These are phyloP conservation scores for Candida sakaeoensis DNA, from an alignment of 805 yeast genomes.

Conservation along the genomic window DNA sequence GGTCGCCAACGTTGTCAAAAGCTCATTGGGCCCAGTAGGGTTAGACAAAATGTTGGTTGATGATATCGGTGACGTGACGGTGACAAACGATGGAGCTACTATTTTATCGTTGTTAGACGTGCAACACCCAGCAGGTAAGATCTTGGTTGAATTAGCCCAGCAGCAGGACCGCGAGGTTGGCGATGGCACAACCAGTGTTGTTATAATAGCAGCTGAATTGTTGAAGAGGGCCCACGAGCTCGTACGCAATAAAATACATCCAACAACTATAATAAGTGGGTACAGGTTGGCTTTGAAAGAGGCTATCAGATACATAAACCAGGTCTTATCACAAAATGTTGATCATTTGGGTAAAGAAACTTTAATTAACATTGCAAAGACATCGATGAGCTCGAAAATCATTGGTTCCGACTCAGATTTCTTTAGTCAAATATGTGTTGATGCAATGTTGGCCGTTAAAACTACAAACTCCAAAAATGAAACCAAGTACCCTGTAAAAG, in stretches of 20 bases:
- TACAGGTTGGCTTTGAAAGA: conserved; percentile 91
- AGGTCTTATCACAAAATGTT: conserved; percentile 77
- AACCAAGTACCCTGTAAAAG: conserved; percentile 90
- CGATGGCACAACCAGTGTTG: conserved; percentile 97
- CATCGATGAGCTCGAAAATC: conserved; percentile 95
- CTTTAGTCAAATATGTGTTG: conserved; percentile 87
- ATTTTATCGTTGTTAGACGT: conserved; percentile 87
- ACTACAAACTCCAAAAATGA: conserved; percentile 88
- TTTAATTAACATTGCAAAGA: conserved; percentile 86
- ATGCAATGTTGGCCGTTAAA: conserved; percentile 91
- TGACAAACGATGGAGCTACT: conserved; percentile 98
- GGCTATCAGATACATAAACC: conserved; percentile 81
- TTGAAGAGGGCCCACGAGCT: conserved; percentile 90
- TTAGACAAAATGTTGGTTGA: conserved; percentile 97
- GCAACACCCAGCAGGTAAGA: conserved; percentile 98
- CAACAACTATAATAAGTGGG: conserved; percentile 96
- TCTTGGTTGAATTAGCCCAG: conserved; percentile 93
- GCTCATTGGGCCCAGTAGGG: conserved; percentile 97
- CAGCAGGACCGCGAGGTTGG: conserved; percentile 99
- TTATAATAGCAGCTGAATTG: conserved; percentile 90
- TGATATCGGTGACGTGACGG: conserved; percentile 98
- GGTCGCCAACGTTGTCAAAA: conserved; percentile 79
- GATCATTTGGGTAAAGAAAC: conserved; percentile 80
- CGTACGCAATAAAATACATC: conserved; percentile 91
- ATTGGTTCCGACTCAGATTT: conserved; percentile 93